Conservation (phyloP, 192 early-diverging fungal species). For the Funneliformis mosseae region DNA sequence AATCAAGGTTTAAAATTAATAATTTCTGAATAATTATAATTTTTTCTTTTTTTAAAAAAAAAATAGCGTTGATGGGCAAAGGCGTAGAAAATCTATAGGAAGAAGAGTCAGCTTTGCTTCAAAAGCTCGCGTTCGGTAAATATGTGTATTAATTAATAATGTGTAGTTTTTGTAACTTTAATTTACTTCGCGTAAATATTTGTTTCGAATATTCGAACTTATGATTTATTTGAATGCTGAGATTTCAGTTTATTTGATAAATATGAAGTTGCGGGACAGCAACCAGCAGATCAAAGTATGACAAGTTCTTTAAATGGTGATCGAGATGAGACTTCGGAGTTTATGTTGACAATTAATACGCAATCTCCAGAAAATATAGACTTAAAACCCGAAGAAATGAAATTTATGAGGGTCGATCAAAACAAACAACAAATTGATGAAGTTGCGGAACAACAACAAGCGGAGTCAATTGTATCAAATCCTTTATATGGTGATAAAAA, state of each 20-base stretch:
- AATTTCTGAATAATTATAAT: neutral
- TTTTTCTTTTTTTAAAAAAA: neutral
- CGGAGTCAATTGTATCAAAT: neutral
- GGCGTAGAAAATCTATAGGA: neutral
- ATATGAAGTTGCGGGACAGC: neutral
- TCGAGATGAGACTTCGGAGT: neutral
- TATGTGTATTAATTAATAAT: neutral
- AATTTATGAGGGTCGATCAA: too few relatives aligned
- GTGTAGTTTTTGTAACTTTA: neutral
- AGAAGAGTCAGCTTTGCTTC: conserved; percentile 18
- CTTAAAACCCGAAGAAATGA: too few relatives aligned
- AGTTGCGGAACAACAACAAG: neutral
- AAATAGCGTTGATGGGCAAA: conserved; percentile 10
- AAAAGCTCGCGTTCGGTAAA: conserved; percentile 7
- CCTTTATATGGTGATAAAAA: neutral
- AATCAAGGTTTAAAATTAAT: neutral
- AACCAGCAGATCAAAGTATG: neutral
- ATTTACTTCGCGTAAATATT: too few relatives aligned
- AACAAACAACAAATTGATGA: neutral
- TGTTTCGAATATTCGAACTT: neutral
- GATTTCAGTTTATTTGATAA: neutral
- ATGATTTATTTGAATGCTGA: too few relatives aligned
- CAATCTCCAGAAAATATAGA: neutral
- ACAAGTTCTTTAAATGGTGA: neutral
- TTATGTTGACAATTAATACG: neutral